These are phyloP conservation scores for Apostasia shenzhenica DNA, from an alignment of 106 monocot species.

Conservation along the genomic window DNA sequence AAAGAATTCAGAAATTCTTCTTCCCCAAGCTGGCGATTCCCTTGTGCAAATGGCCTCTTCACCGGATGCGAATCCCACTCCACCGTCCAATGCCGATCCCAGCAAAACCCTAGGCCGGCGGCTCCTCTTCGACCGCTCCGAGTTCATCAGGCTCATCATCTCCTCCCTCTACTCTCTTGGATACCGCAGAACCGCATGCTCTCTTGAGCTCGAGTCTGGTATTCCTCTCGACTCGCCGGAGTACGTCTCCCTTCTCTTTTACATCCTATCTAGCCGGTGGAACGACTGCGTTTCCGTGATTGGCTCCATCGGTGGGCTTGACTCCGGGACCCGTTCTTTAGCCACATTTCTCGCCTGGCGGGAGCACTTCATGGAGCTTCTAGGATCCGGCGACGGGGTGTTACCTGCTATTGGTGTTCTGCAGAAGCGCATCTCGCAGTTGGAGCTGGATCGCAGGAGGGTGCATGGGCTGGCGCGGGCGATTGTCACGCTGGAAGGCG, in stretches of 20 bases:
- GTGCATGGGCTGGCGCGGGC: conserved; percentile 34
- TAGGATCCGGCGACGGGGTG: conserved; percentile 26
- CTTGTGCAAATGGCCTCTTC: no score
- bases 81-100: neutral
- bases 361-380: conserved; percentile 52
- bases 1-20: no score
- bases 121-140: conserved; percentile 26
- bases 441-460: conserved; percentile 30
- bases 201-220: conserved; percentile 56
- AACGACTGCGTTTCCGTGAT: conserved; percentile 29
- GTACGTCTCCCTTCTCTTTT: conserved; percentile 21
- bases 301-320: conserved; percentile 23
- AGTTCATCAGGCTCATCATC: conserved; percentile 37
- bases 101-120: conserved; percentile 19
- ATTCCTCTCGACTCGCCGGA: conserved; percentile 37
- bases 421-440: conserved; percentile 19
- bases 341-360: conserved; percentile 38
- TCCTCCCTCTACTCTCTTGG: conserved; percentile 60
- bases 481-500: conserved; percentile 35
- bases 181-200: conserved; percentile 32
- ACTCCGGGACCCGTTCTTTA: neutral
- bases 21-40: no score
- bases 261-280: conserved; percentile 39
- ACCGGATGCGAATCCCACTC: neutral
- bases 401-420: conserved; percentile 30